Conservation (phyloP, 129 eudicot genomes). For the Centrapalus pauciflorus region DNA sequence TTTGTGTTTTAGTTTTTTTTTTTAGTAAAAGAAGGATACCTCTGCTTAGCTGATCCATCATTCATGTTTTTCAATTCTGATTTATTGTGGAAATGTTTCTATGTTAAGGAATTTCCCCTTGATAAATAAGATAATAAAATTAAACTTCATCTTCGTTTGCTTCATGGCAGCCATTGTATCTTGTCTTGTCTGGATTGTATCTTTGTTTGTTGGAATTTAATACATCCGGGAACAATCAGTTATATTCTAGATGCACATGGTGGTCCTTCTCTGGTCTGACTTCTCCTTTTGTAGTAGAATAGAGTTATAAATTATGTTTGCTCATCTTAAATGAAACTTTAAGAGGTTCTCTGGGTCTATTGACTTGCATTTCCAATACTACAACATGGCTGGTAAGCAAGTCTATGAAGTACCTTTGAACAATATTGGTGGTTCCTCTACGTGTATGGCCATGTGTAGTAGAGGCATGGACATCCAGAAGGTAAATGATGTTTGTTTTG, state of each 20-base stretch:
- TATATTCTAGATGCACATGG: constrained; percentile 61
- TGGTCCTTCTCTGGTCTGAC: constrained; percentile 1
- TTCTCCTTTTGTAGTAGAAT: not conserved
- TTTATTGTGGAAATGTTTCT: too few relatives aligned
- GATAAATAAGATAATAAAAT: too few relatives aligned
- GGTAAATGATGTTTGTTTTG: constrained; percentile 38
- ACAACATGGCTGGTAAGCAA: constrained; percentile 98
- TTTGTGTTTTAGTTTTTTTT: too few relatives aligned
- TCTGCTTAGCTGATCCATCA: too few relatives aligned
- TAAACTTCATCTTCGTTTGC: too few relatives aligned
- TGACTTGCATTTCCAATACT: constrained; percentile 9
- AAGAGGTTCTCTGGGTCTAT: not conserved
- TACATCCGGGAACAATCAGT: constrained; percentile 61
- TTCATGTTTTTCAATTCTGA: too few relatives aligned
- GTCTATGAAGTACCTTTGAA: constrained; percentile 78
- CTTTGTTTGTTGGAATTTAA: constrained; percentile 75
- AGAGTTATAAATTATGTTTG: constrained; percentile 10
- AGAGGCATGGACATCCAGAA: constrained; percentile 88
- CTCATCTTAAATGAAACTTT: not conserved
- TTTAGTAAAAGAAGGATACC: too few relatives aligned
- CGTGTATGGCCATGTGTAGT: constrained; percentile 64
- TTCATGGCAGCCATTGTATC: constrained; percentile 81
- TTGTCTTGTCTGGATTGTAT: constrained; percentile 72
- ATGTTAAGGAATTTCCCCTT: too few relatives aligned
- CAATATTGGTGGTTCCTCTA: constrained; percentile 84